Percentiles rank a stretch among this genome's conserved stretches.
These are phyloP conservation scores for Aspergillus oerlinghausenensis DNA, from an alignment of 2,329 filamentous ascomycete species.

Conservation along the genomic window DNA sequence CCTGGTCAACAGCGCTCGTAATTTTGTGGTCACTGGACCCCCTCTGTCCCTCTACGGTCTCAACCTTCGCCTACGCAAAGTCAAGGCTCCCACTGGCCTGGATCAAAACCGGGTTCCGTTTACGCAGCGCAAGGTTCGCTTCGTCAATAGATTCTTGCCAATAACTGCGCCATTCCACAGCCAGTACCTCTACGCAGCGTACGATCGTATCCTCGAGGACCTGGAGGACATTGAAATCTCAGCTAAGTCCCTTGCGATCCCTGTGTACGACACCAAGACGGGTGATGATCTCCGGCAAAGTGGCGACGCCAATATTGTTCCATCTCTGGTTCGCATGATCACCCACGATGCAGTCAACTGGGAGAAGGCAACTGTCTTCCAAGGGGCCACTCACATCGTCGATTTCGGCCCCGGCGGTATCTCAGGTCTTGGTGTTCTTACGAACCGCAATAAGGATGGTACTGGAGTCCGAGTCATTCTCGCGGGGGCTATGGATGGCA, in stretches of 20 bases:
- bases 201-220: conserved; percentile 78
- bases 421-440: conserved; percentile 90
- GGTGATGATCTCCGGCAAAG: conserved; percentile 75
- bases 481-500: conserved; percentile 87
- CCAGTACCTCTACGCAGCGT: conserved; percentile 80
- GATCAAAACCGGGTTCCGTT: conserved; percentile 93
- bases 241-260: conserved; percentile 68
- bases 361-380: conserved; percentile 91
- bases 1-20: conserved; percentile 91
- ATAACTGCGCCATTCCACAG: conserved; percentile 99
- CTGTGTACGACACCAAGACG: conserved; percentile 85
- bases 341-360: conserved; percentile 92
- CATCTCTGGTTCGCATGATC: conserved; percentile 83
- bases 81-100: conserved; percentile 94
- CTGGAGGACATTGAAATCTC: conserved; percentile 77
- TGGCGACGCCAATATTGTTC: conserved; percentile 73
- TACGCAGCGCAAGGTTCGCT: conserved; percentile 93
- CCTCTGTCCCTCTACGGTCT: conserved; percentile 95
- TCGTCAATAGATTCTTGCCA: conserved; percentile 92
- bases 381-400: conserved; percentile 84
- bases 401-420: conserved; percentile 97
- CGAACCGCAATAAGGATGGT: conserved; percentile 98
- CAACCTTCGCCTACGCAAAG: conserved; percentile 89
- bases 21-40: conserved; percentile 93
- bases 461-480: conserved; percentile 95